Base-by-base conservation (phyloP, 1,284 basidiomycete species). In the Clitocybe nebularis region DNA sequence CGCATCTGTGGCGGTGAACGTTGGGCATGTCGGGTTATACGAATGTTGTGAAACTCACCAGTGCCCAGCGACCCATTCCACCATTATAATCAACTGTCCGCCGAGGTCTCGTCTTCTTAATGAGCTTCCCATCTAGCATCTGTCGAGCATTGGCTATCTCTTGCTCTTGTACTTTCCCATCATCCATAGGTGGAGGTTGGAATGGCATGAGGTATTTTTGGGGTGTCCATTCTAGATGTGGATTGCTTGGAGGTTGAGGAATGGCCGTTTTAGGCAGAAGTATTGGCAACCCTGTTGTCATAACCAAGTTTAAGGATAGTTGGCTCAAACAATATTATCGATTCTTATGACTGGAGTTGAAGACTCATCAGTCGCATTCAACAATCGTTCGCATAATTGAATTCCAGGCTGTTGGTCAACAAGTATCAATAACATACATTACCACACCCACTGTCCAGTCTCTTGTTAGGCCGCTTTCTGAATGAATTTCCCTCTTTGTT, bases 11-110 rank as follows among this genome's bases (percentile, higher is more conserved):
- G 47, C 49, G 10, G 26, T 16, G 25, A 35, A 39, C 21, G 32
- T 17, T 8, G 8, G 17, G 30, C 30, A 30, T 21, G 21, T 21
- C 33, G 33, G 34, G n/a, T 13, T 36, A 17, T 21, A 35, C 19
- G 24, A 16, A 21, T 36, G 40, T 38, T n/a, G 22, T 41, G 25
- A 14, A n/a, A 71, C 86, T 50, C 57, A 93, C 91, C 68, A 92
- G 62, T 39, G 74, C 66, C 88, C 87, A 95, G 49, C 89, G 75
- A 11, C 88, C 87, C 60, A 95, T 74, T 1, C 84, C 82, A 19
- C 92, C 92, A 55, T 89, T 89, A 59, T 93, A 96, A 66, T 98
- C 95, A 9, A 98, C 92, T 10, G 95, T 98, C 61, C 93, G 70
- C 46, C 95, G 71, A 14, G 95, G 93, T 53, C 93, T 77, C 43